phyloP scores from a whole-genome alignment of 1,284 basidiomycete genomes.

The Ganoderma multipileum region DNA sequence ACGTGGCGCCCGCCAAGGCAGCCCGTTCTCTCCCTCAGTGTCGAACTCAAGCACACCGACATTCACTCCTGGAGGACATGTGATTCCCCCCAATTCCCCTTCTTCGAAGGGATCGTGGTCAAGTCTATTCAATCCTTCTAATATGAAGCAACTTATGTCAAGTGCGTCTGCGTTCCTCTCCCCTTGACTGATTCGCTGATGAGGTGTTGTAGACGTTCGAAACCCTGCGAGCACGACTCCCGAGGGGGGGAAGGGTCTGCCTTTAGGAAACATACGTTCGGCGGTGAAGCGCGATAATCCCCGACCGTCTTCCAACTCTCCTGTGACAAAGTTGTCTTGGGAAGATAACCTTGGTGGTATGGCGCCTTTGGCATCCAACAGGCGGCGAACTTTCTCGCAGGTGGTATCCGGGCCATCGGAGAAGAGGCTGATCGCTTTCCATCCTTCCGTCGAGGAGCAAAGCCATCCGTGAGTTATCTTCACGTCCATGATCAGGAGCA shows the following conservation, averaged over 20 bases:
- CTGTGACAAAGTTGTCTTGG: conserved; percentile 62
- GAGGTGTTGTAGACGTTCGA: conserved; percentile 20
- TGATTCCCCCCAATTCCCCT: conserved; percentile 48
- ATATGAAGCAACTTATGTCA: conserved; percentile 69
- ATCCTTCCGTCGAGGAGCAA: conserved; percentile 34
- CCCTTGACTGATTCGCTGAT: background rate
- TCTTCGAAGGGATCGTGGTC: conserved; percentile 79
- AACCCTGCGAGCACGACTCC: conserved; percentile 15
- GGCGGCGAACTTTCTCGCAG: conserved; percentile 49
- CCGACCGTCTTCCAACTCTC: conserved; percentile 37
- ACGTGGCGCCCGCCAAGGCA: conserved; percentile 16
- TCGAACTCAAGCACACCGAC: conserved; percentile 46
- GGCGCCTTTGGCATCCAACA: conserved; percentile 50
- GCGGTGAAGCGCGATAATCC: conserved; percentile 30
- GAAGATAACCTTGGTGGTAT: conserved; percentile 43
- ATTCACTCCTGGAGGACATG: conserved; percentile 28
- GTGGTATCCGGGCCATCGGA: conserved; percentile 36
- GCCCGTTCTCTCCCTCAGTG: conserved; percentile 44
- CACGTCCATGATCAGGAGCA: background rate
- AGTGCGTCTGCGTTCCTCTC: conserved; percentile 45
- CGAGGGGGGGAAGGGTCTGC: conserved; percentile 9
- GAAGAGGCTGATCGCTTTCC: conserved; percentile 44
- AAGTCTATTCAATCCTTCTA: conserved; percentile 69
- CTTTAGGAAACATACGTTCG: conserved; percentile 12
- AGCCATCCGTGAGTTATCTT: conserved; percentile 28